These are phyloP conservation scores for Mycosphaerella sp. DNA, from an alignment of 2,329 filamentous ascomycete genomes.

Conservation along the genomic window DNA sequence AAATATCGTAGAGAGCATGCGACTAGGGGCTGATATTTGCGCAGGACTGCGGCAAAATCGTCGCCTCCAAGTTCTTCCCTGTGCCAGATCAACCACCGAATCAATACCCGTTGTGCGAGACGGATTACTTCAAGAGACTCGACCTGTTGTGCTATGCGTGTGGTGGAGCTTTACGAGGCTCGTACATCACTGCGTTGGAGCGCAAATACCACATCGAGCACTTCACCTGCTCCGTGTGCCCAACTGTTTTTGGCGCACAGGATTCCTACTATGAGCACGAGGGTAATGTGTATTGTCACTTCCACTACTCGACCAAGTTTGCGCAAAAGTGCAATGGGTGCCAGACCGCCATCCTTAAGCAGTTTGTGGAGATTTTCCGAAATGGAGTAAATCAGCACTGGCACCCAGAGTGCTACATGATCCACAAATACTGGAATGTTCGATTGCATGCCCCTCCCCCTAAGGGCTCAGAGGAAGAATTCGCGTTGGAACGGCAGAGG, in stretches of 20 bases:
- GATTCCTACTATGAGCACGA: constrained; percentile 99
- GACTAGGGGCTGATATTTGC: constrained; percentile 21
- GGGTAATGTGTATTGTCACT: constrained; percentile 93
- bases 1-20: neutral
- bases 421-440: constrained; percentile 99
- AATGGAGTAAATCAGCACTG: constrained; percentile 98
- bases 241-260: constrained; percentile 94
- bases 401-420: constrained; percentile 99
- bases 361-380: constrained; percentile 97
- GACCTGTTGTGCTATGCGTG: constrained; percentile 89
- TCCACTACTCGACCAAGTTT: constrained; percentile 96
- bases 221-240: constrained; percentile 95
- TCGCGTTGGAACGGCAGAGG: constrained; percentile 22
- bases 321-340: constrained; percentile 95
- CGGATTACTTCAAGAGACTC: constrained; percentile 90
- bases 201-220: constrained; percentile 99
- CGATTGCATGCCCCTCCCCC: constrained; percentile 53
- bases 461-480: constrained; percentile 35
- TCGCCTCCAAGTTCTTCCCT: constrained; percentile 98
- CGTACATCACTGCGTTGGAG: constrained; percentile 95
- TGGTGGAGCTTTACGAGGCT: constrained; percentile 84
- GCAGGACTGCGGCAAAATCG: constrained; percentile 95
- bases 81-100: constrained; percentile 82
- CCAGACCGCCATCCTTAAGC: constrained; percentile 93
- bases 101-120: constrained; percentile 96